Evolutionary conservation across 257 asterid genomes (phyloP).

Genomic region (Forsythia suspensa): DNA sequence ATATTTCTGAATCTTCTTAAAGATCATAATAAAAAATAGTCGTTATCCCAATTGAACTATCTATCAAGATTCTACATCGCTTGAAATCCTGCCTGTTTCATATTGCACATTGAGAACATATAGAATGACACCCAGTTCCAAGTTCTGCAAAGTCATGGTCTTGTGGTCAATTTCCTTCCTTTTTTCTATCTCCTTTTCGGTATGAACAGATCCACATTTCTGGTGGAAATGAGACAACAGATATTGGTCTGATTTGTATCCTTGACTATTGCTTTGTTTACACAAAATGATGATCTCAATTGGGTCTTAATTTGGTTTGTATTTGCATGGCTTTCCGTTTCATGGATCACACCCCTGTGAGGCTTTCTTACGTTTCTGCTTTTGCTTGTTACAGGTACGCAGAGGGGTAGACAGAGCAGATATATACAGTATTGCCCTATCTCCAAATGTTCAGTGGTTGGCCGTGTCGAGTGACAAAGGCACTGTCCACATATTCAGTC

Average conservation of each 20-base stretch:
- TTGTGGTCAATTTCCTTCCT: background rate
- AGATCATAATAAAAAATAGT: background rate
- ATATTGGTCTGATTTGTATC: slow-evolving; percentile 1
- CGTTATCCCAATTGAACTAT: background rate
- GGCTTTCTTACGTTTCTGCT: slow-evolving; percentile 15
- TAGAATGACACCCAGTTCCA: background rate
- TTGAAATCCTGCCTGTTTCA: background rate
- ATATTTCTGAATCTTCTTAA: background rate
- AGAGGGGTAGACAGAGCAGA: slow-evolving; percentile 91
- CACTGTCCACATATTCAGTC: slow-evolving; percentile 88
- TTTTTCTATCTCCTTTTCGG: background rate
- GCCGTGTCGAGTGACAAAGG: slow-evolving; percentile 95
- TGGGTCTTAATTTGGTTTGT: background rate
- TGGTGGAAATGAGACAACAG: background rate
- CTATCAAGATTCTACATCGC: background rate
- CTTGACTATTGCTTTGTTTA: slow-evolving; percentile 10
- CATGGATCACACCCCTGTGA: background rate
- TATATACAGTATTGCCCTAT: slow-evolving; percentile 73
- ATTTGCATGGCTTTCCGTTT: slow-evolving; percentile 7
- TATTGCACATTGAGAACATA: background rate
- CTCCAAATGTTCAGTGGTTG: slow-evolving; percentile 92
- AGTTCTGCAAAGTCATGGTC: background rate
- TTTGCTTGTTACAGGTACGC: slow-evolving; percentile 68
- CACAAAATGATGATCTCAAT: background rate
- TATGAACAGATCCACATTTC: background rate